Conservation (phyloP, 768 basidiomycete genomes). For the Pleurotus salmoneostramineus region DNA sequence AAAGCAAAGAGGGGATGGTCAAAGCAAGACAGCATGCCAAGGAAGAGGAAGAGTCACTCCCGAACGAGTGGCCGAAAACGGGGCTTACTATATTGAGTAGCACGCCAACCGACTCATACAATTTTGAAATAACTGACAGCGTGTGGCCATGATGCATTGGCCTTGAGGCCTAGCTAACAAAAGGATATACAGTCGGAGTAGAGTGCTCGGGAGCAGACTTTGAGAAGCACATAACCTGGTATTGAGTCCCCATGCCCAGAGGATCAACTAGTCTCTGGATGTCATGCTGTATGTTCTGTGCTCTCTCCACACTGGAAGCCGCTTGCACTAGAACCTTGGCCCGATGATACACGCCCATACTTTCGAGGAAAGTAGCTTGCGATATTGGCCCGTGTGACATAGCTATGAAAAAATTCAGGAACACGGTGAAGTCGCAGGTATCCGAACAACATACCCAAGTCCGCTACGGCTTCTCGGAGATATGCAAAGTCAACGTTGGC, state of each 20-base stretch:
- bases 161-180: slow-evolving; percentile 14
- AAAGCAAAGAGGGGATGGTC: no score
- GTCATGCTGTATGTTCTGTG: slow-evolving; percentile 49
- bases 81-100: no score
- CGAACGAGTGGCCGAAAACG: no score
- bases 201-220: slow-evolving; percentile 8
- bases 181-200: slow-evolving; percentile 26
- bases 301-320: slow-evolving; percentile 46
- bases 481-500: slow-evolving; percentile 97
- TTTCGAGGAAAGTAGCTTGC: slow-evolving; percentile 74
- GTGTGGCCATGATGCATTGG: no score
- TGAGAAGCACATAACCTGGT: slow-evolving; percentile 69
- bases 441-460: slow-evolving; percentile 45
- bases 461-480: slow-evolving; percentile 70
- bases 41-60: no score
- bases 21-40: no score
- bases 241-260: slow-evolving; percentile 84
- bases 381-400: slow-evolving; percentile 62
- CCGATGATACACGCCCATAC: slow-evolving; percentile 72
- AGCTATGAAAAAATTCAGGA: slow-evolving; percentile 19
- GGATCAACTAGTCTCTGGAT: slow-evolving; percentile 74
- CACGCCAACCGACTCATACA: no score
- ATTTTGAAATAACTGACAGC: no score
- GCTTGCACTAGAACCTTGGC: slow-evolving; percentile 55
- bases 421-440: neutral